Evolutionary conservation across 1,139 yeast genomes (phyloP), one percentile per base, ranked within the genome.

Genomic region (Torulaspora pretoriensis): DNA sequence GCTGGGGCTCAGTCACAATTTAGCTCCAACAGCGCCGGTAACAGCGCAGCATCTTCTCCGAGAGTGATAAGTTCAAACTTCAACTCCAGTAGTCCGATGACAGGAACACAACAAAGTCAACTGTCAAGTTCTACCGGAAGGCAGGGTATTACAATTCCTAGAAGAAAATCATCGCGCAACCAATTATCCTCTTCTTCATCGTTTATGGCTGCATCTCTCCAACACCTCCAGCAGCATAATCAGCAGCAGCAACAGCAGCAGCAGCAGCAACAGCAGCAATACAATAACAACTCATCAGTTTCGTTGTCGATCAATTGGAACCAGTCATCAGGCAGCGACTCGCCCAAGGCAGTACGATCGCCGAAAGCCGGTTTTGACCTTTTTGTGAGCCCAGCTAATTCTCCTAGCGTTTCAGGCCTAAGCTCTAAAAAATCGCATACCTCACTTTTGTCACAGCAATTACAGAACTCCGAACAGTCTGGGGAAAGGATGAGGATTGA

Each of bases 371-470:
- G 52, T 3, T 56, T 54, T 27, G 61, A 59, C 24, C 40, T 56
- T 12, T 57, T 56, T 29, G 41, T 49, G 14, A 41, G 49, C 19
- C 49, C 56, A n/a, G 47, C 39, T 23, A 50, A 54, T 25, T 46
- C 51, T 5, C 48, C 48, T 2, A 42, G 45, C 14, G 32, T 40
- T 9, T 43, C 57, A 14, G 45, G 38, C 3, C 17, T 44, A 48
- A 8, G 40, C 39, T 47, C 57, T 8, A 54, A 47, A 17, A 56
- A 52, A 36, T 48, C 61, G 8, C 64, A 55, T 32, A 61, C 64
- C 2, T 62, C 67, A 10, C 45, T 63, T 30, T 43, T 63, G 29
- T 63, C 67, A 2, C 67, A 63, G 40, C 67, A 63, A 42, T 37
- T 62, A 19, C 65, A 61, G 36, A 56, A 50, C 28, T 50, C 56